phyloP scores from a whole-genome alignment of 2,329 filamentous ascomycete species.

The Fusarium coffeatum region DNA sequence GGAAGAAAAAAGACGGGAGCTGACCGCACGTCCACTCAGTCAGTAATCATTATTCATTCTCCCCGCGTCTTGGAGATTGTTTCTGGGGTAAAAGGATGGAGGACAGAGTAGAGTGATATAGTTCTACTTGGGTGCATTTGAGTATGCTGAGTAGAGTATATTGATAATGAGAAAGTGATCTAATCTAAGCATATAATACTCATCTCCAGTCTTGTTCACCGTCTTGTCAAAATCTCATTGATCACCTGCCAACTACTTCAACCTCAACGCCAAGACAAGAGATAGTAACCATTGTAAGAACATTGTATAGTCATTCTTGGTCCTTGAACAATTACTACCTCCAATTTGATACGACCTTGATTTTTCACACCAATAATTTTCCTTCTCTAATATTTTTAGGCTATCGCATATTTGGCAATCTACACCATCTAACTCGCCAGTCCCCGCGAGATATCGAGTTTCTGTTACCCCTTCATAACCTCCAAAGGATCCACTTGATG shows the following conservation, averaged over 20 bases:
- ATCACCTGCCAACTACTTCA: neutral
- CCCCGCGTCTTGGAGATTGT: constrained; percentile 19
- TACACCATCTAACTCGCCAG: constrained; percentile 44
- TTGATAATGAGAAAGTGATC: neutral
- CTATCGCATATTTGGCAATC: constrained; percentile 24
- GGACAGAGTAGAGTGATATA: neutral
- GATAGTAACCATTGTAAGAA: neutral
- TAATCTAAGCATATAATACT: neutral
- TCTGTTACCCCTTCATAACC: constrained; percentile 49
- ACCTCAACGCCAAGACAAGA: constrained; percentile 17
- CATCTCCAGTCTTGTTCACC: neutral
- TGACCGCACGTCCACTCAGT: constrained; percentile 11
- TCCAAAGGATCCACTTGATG: constrained; percentile 48
- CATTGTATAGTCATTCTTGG: neutral
- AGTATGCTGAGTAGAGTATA: neutral
- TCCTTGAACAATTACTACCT: neutral
- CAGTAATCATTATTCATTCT: constrained; percentile 20
- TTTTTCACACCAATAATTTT: constrained; percentile 11
- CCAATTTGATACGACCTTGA: neutral
- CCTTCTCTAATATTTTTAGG: constrained; percentile 14
- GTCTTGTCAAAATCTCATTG: neutral
- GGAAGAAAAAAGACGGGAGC: constrained; percentile 14
- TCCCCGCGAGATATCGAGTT: constrained; percentile 44
- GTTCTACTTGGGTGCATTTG: neutral
- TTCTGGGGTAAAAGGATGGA: constrained; percentile 35